A percentile compares a stretch with the other conserved stretches of the same genome.
Conservation (phyloP, 139 green algal genomes). For the Raphidocelis subcapitata region DNA sequence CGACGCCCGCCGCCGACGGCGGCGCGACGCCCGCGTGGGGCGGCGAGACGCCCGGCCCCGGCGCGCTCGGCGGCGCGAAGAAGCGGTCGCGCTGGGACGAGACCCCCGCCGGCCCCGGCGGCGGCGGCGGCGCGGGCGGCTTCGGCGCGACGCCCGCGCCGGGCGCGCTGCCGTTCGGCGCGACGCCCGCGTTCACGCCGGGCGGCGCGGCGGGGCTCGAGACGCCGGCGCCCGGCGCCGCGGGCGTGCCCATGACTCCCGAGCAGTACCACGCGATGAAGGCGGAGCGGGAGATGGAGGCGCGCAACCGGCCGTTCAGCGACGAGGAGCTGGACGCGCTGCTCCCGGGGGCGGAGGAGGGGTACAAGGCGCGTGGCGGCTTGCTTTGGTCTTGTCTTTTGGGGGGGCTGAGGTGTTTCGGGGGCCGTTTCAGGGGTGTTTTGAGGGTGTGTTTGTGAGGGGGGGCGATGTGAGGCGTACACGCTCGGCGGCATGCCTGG, state of each 20-base stretch:
- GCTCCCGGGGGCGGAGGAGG: constrained; percentile 83
- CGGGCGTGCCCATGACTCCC: constrained; percentile 64
- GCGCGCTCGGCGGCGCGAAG: constrained; percentile 44
- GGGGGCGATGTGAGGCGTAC: too few species aligned
- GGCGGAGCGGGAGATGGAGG: constrained; percentile 87
- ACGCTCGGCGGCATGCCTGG: too few species aligned
- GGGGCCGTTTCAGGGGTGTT: too few species aligned
- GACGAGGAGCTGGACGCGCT: constrained; percentile 97
- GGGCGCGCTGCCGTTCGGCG: constrained; percentile 39
- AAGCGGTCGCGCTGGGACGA: constrained; percentile 82
- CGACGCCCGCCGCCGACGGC: constrained; percentile 37
- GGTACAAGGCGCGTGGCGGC: constrained; percentile 64
- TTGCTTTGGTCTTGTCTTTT: neutral
- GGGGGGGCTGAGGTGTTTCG: neutral
- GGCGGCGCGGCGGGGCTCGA: constrained; percentile 14
- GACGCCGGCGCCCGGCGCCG: constrained; percentile 12
- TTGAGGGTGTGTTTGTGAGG: too few species aligned
- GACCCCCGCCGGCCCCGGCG: constrained; percentile 64
- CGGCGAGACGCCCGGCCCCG: constrained; percentile 37
- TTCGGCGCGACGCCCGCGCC: constrained; percentile 47
- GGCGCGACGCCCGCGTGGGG: constrained; percentile 41
- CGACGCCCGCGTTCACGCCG: constrained; percentile 60
- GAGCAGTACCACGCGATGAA: constrained; percentile 75
- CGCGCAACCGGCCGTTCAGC: constrained; percentile 86
- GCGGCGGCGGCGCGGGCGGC: constrained; percentile 17